Percentiles rank a stretch among this genome's conserved stretches.
These are phyloP conservation scores for Periconia digitata DNA, from an alignment of 2,329 filamentous ascomycete genomes.

Conservation along the genomic window DNA sequence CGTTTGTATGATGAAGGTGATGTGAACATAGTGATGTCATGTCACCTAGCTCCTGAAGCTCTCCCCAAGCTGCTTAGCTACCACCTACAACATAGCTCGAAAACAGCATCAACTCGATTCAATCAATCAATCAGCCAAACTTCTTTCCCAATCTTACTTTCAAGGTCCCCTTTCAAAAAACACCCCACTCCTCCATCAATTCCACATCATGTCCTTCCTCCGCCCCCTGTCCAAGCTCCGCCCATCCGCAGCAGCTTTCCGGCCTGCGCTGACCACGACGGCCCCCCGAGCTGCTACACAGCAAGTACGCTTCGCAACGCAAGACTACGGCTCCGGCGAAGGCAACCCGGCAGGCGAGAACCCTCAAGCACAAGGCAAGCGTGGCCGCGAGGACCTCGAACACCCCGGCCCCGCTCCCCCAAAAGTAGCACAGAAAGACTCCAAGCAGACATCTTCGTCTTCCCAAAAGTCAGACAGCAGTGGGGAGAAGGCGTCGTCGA, in stretches of 20 bases:
- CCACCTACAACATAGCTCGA: too few species aligned
- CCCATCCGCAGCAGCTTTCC: slow-evolving; percentile 16
- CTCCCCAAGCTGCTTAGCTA: background rate
- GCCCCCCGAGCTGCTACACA: slow-evolving; percentile 26
- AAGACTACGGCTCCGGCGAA: slow-evolving; percentile 47
- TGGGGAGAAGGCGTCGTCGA: slow-evolving; percentile 1
- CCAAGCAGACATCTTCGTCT: slow-evolving; percentile 19
- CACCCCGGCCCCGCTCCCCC: slow-evolving; percentile 50
- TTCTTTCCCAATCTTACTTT: background rate
- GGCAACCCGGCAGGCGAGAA: slow-evolving; percentile 48
- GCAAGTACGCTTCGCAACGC: slow-evolving; percentile 38
- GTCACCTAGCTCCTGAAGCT: background rate
- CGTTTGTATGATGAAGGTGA: too few species aligned
- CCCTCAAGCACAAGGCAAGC: slow-evolving; percentile 46
- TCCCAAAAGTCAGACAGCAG: slow-evolving; percentile 6
- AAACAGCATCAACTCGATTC: too few species aligned
- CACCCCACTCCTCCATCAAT: background rate
- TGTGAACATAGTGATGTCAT: slow-evolving; percentile 7
- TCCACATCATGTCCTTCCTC: slow-evolving; percentile 32
- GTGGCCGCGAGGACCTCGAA: slow-evolving; percentile 43
- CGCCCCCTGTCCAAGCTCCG: slow-evolving; percentile 24
- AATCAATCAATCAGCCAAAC: too few species aligned
- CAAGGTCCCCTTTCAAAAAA: too few species aligned
- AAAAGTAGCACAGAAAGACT: slow-evolving; percentile 42
- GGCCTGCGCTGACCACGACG: slow-evolving; percentile 18